Evolutionary conservation across 208 protist genomes (phyloP).

Genomic region (Leishmania turanica): DNA sequence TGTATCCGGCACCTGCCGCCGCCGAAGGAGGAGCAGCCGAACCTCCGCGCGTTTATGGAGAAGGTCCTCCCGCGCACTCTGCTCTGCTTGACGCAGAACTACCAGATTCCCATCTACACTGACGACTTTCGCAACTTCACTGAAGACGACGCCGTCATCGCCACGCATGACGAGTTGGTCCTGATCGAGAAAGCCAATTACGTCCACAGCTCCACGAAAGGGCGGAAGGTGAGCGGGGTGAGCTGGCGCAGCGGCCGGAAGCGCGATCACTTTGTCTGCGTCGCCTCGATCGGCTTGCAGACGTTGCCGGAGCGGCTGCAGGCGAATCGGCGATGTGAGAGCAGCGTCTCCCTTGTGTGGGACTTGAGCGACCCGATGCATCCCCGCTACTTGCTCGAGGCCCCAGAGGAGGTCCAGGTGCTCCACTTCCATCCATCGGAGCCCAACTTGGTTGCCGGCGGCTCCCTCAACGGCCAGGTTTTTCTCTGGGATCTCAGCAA

Average conservation of each 20-base stretch:
- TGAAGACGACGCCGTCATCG: constrained; percentile 90
- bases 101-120: constrained; percentile 84
- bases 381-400: constrained; percentile 86
- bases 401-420: constrained; percentile 88
- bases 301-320: constrained; percentile 78
- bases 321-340: constrained; percentile 69
- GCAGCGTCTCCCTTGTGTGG: constrained; percentile 86
- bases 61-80: constrained; percentile 79
- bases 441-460: constrained; percentile 85
- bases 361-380: constrained; percentile 91
- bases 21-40: constrained; percentile 57
- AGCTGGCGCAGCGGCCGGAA: constrained; percentile 74
- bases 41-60: constrained; percentile 73
- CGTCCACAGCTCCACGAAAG: constrained; percentile 79
- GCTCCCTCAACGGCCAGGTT: constrained; percentile 90
- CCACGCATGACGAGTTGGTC: constrained; percentile 75
- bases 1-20: constrained; percentile 64
- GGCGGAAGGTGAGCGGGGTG: constrained; percentile 73
- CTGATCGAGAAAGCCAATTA: constrained; percentile 90
- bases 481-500: constrained; percentile 89
- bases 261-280: constrained; percentile 79
- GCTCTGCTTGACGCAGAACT: constrained; percentile 86
- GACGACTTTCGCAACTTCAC: constrained; percentile 86
- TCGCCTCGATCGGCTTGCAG: constrained; percentile 69
- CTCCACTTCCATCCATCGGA: constrained; percentile 84